A percentile compares a stretch with the other conserved stretches of the same genome.
Evolutionary conservation across 1,284 basidiomycete species (phyloP).

Genomic region (Mycena sp.): DNA sequence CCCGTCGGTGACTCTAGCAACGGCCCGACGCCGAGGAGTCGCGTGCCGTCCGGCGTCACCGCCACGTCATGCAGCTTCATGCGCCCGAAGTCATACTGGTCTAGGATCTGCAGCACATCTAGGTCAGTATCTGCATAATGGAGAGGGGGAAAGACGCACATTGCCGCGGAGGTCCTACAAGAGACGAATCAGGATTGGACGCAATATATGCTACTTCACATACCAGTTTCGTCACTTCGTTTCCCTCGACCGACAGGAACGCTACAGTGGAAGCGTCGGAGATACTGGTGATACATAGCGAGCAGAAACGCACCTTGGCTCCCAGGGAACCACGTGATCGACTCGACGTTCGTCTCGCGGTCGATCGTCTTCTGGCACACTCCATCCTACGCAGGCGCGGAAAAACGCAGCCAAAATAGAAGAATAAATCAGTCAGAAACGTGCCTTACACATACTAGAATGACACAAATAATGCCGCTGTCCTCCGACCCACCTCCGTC

Average conservation of each 20-base stretch:
- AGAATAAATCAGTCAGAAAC: conserved; percentile 20
- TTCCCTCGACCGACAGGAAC: conserved; percentile 67
- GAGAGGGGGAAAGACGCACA: conserved; percentile 34
- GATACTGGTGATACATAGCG: background rate
- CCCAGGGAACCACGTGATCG: conserved; percentile 76
- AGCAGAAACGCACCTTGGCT: conserved; percentile 59
- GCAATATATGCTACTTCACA: conserved; percentile 18
- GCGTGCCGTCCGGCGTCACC: conserved; percentile 70
- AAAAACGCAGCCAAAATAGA: too few species aligned
- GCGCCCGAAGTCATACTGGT: conserved; percentile 68
- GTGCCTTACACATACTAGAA: conserved; percentile 3
- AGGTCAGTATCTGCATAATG: background rate
- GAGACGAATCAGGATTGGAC: conserved; percentile 44
- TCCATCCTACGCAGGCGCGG: conserved; percentile 60
- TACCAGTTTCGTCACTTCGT: conserved; percentile 59
- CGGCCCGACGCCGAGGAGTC: conserved; percentile 78
- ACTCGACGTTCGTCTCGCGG: conserved; percentile 66
- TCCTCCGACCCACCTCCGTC: conserved; percentile 59
- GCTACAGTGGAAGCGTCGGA: conserved; percentile 45
- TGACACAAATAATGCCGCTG: conserved; percentile 3
- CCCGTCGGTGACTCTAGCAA: conserved; percentile 68
- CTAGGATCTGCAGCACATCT: conserved; percentile 54
- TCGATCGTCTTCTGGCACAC: conserved; percentile 78
- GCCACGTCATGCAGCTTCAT: conserved; percentile 80
- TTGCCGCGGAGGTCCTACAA: conserved; percentile 62